phyloP scores from a whole-genome alignment of 441 rosid genomes.

The Mallotus japonicus region DNA sequence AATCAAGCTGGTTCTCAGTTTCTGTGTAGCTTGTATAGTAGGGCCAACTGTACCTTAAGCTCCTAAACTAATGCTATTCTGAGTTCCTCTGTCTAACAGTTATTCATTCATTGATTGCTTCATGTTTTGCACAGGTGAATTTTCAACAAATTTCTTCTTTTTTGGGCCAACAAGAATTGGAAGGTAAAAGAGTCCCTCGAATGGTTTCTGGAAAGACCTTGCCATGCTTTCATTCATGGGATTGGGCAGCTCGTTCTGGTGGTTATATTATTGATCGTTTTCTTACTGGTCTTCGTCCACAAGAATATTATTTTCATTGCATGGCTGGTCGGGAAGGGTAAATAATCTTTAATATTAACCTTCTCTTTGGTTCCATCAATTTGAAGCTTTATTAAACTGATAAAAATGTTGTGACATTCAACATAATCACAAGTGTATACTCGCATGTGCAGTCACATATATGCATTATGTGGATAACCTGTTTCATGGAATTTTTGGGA shows the following conservation, averaged over 20 bases:
- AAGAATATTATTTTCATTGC: conserved; percentile 99
- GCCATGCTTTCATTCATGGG: conserved; percentile 98
- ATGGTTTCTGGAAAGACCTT: conserved; percentile 99
- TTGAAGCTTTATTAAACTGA: conserved; percentile 3
- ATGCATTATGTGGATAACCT: neutral
- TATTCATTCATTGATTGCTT: conserved; percentile 11
- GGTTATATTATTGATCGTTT: conserved; percentile 96
- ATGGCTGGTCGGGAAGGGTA: conserved; percentile 99
- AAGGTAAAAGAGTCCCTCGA: conserved; percentile 97
- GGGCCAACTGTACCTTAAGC: neutral
- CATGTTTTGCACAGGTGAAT: conserved; percentile 68
- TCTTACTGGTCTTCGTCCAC: conserved; percentile 98
- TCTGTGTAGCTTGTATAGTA: neutral
- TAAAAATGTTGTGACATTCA: conserved; percentile 1
- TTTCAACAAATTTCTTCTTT: conserved; percentile 98
- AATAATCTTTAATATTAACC: conserved; percentile 21
- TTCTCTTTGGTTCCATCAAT: neutral
- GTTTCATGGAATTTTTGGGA: neutral
- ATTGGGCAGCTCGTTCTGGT: conserved; percentile 97
- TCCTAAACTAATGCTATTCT: neutral
- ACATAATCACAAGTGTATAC: neutral
- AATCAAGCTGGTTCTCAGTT: neutral
- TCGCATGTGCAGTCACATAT: neutral
- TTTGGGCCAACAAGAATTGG: conserved; percentile 98
- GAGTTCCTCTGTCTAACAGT: neutral